Evolutionary conservation across 345 rosid species (phyloP), one percentile per base, ranked within the genome.

Genomic region (Camelina neglecta): DNA sequence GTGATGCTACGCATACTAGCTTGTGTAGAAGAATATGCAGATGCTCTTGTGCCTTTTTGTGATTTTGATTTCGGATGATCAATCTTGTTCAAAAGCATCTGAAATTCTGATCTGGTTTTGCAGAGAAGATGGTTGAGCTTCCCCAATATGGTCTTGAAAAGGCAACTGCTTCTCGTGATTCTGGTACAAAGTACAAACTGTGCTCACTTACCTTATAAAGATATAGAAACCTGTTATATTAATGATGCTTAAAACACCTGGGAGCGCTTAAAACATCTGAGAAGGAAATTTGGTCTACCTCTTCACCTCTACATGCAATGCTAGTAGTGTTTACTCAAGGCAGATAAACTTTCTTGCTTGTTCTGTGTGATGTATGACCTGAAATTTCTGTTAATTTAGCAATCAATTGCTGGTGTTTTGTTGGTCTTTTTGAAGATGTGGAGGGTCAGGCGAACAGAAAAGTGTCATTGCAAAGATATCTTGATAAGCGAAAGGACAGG

Each of bases 401-500:
- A 36, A 42, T 62, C 18, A 61, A 61, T 60, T 71, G 36, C 80
- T 55, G 71, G 31, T 71, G 67, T 61, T 74, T 75, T 74, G 59
- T 56, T 21, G 69, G 68, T 50, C 8, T 65, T 71, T 74, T 49
- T 71, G 81, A 65, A 88, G 94, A 87, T 85, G 73, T 76, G 66
- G 96, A 90, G 44, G 91, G 89, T 59, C 96, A 87, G 77, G 79
- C 84, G 21, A 89, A 76, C 84, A 82, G 98, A 72, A 84, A 85
- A 81, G 80, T 81, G 21, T 86, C 82, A 38, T 71, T 89, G 88
- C 93, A 85, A 81, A 86, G 90, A 83, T 93, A 89, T 74, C 86
- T 60, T 11, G 93, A 90, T 60, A 93, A 90, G 86, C 82, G 86
- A 15, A 90, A 89, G 61, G 96, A 90, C 77, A 93, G 98, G 98